Conservation (phyloP, 768 basidiomycete genomes). For the Termitomyces sp. region DNA sequence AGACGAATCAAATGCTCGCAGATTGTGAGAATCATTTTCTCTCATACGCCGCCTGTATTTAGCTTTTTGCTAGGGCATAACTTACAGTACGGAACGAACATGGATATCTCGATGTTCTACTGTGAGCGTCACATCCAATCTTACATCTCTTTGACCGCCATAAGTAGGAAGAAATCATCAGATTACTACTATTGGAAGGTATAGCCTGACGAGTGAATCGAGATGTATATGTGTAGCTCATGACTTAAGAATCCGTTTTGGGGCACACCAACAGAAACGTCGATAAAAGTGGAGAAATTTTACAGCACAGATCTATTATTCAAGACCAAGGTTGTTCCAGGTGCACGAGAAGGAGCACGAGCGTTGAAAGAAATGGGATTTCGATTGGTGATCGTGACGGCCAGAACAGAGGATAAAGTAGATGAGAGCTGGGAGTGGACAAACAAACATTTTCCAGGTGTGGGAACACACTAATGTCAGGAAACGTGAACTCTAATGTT, state of each 20-base stretch:
- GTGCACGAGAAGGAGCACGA: conserved; percentile 53
- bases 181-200: conserved; percentile 80
- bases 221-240: not conserved
- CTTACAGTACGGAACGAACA: conserved; percentile 46
- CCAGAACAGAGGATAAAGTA: conserved; percentile 50
- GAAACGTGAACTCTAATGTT: not conserved
- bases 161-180: conserved; percentile 13
- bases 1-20: conserved; percentile 54
- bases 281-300: conserved; percentile 51
- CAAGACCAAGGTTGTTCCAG: conserved; percentile 46
- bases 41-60: not conserved
- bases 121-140: conserved; percentile 32
- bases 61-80: conserved; percentile 53
- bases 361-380: conserved; percentile 58
- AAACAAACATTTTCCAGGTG: conserved; percentile 57
- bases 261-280: conserved; percentile 55
- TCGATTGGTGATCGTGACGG: conserved; percentile 69
- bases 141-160: not conserved
- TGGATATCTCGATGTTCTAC: conserved; percentile 52
- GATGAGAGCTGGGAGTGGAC: conserved; percentile 65
- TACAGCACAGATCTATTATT: conserved; percentile 47
- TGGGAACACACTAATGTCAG: not conserved
- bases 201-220: not conserved
- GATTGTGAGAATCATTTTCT: conserved; percentile 37
- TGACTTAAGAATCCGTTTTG: conserved; percentile 44